These are phyloP conservation scores for Aureobasidium sp. DNA, from an alignment of 2,329 filamentous ascomycete species.

Conservation along the genomic window DNA sequence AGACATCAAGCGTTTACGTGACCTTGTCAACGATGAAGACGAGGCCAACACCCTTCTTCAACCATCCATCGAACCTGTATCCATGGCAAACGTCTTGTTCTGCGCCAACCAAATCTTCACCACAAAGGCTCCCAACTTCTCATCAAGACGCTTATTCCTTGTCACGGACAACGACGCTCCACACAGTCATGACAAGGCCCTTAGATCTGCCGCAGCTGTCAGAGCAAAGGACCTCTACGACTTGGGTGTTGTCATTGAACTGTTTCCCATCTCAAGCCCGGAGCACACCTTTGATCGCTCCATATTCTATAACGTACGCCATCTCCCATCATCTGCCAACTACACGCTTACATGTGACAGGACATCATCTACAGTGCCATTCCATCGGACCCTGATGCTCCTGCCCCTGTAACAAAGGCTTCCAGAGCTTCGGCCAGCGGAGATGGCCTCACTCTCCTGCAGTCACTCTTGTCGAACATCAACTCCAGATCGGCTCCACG, in stretches of 20 bases:
- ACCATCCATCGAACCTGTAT: constrained; percentile 61
- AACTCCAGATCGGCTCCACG: constrained; percentile 85
- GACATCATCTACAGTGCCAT: constrained; percentile 82
- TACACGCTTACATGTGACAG: constrained; percentile 36
- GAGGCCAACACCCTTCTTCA: constrained; percentile 62
- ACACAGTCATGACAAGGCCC: constrained; percentile 62
- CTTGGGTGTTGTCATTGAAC: constrained; percentile 79
- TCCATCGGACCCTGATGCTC: constrained; percentile 62
- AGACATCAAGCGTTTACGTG: constrained; percentile 74
- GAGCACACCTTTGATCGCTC: constrained; percentile 69
- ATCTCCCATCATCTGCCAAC: constrained; percentile 41
- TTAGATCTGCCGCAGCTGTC: constrained; percentile 70
- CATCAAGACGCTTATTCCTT: constrained; percentile 85
- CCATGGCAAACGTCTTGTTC: constrained; percentile 86
- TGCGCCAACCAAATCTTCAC: constrained; percentile 96
- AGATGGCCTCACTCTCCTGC: constrained; percentile 71
- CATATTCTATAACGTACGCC: constrained; percentile 70
- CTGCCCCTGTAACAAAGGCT: constrained; percentile 45
- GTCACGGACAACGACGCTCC: constrained; percentile 93
- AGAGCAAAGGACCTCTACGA: constrained; percentile 94
- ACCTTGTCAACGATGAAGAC: constrained; percentile 70
- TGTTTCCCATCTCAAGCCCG: constrained; percentile 77
- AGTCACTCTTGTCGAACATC: constrained; percentile 76
- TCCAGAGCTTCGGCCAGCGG: constrained; percentile 60
- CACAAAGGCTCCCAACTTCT: constrained; percentile 88